Evolutionary conservation across 768 basidiomycete genomes (phyloP), one percentile per base, ranked within the genome.

Genomic region (Tulasnella sp.): DNA sequence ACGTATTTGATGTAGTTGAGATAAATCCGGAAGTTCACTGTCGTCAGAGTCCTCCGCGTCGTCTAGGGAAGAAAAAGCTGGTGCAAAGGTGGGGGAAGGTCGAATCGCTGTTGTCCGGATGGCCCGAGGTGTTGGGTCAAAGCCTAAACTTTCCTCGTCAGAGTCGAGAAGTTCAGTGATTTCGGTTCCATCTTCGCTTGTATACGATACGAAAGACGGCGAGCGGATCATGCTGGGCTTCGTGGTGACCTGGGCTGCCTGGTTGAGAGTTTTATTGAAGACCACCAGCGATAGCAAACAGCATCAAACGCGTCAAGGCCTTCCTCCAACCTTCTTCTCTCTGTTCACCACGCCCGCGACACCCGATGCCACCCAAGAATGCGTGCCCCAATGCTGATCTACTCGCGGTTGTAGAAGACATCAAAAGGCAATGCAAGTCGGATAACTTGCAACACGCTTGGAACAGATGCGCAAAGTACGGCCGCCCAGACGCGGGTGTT

Each of bases 81-180:
- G 29, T 14, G 42, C 42, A 42, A 42, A 42, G 17, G 29, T 15
- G 58, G 58, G n/a, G 2, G 54, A 25, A 14, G 58, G 58, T 49
- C 67, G 67, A 34, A 39, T 39, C 34, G 31, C 15, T 17, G 69
- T 36, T 25, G 40, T 42, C 69, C 69, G 29, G 36, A 22, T 42
- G 37, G 69, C 29, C 40, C 40, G 19, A 15, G 69, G 69, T 25
- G 69, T 70, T 22, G 69, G 37, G 37, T 38, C 36, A 12, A 42
- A 38, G 34, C 52, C 54, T n/a, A 49, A 42, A 74, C 72, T 72
- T 2, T 74, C 73, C n/a, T 58, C 73, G 73, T 74, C 73, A 25
- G 73, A 74, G 54, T 74, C 73, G 52, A 58, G 25, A 4, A 74
- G 45, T 67, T 74, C 36, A 52, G 64, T 64, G 49, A 74, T 31